A percentile compares a stretch with the other conserved stretches of the same genome.
phyloP scores from a whole-genome alignment of 805 yeast genomes.

The Wickerhamomyces xylosicus region DNA sequence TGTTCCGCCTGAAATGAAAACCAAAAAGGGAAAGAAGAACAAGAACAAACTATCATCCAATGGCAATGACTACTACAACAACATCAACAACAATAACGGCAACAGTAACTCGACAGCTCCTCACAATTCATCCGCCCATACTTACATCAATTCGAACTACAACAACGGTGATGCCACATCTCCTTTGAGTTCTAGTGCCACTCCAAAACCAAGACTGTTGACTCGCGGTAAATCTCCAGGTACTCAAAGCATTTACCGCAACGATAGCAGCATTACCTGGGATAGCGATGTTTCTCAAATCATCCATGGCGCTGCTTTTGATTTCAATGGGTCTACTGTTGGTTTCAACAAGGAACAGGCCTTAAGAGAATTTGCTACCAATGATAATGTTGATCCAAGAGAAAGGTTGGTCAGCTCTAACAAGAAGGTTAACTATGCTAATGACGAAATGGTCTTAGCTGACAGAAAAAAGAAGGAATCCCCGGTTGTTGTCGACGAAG shows the following conservation, averaged over 20 bases:
- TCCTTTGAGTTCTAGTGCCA: constrained; percentile 4
- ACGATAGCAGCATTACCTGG: constrained; percentile 32
- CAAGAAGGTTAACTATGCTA: constrained; percentile 48
- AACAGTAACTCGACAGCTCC: no score
- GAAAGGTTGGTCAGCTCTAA: constrained; percentile 71
- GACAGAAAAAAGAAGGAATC: constrained; percentile 8
- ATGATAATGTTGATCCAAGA: constrained; percentile 50
- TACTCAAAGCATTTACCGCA: constrained; percentile 12
- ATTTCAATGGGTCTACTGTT: constrained; percentile 71
- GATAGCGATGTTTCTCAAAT: constrained; percentile 38
- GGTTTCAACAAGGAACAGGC: constrained; percentile 76
- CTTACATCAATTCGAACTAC: constrained; percentile 6
- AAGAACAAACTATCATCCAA: constrained; percentile 1
- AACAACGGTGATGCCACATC: constrained; percentile 2
- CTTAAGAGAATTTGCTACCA: constrained; percentile 61
- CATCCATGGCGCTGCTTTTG: constrained; percentile 57
- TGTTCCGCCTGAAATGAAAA: constrained; percentile 29
- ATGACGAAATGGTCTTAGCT: constrained; percentile 57
- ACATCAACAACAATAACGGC: constrained; percentile 4
- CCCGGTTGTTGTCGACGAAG: no score
- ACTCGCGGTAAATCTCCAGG: constrained; percentile 1
- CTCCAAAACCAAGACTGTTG: constrained; percentile 6
- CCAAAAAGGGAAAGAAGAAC: constrained; percentile 13
- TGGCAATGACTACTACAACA: constrained; percentile 7
- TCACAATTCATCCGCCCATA: no score